Evolutionary conservation across 176 grass and related monocot genomes (phyloP).

Genomic region (Lolium perenne): DNA sequence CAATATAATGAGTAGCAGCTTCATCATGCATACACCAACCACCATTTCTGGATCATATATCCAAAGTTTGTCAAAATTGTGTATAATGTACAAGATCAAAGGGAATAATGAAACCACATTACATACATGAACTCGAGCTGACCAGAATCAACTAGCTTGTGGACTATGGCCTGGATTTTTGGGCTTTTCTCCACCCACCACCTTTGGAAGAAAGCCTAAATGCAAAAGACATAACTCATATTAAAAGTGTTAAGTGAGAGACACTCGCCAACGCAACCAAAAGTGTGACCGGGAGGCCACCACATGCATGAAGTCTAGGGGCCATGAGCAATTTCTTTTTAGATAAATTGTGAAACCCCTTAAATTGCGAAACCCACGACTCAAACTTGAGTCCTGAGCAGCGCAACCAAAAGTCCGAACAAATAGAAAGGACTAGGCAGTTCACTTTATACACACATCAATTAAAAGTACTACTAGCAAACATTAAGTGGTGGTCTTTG

Average conservation of each 20-base stretch:
- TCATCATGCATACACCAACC: slow-evolving; percentile 99
- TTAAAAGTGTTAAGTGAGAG: background rate
- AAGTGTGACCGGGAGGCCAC: too few relatives aligned
- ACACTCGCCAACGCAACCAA: too few relatives aligned
- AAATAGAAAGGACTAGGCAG: too few relatives aligned
- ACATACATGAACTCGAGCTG: slow-evolving; percentile 89
- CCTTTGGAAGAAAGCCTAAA: slow-evolving; percentile 95
- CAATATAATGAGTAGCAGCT: slow-evolving; percentile 88
- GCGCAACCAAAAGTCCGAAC: too few relatives aligned
- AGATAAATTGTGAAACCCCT: too few relatives aligned
- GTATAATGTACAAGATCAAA: slow-evolving; percentile 24
- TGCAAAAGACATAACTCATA: slow-evolving; percentile 31
- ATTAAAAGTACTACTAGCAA: too few relatives aligned
- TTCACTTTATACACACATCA: too few relatives aligned
- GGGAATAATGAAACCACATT: slow-evolving; percentile 23
- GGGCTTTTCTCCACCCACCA: slow-evolving; percentile 91
- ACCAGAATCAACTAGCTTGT: slow-evolving; percentile 69
- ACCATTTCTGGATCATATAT: slow-evolving; percentile 75
- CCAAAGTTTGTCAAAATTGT: slow-evolving; percentile 24
- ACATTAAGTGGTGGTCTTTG: too few relatives aligned
- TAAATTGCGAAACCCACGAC: too few relatives aligned
- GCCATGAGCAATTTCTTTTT: too few relatives aligned
- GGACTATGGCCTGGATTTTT: slow-evolving; percentile 59
- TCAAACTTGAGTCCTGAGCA: too few relatives aligned
- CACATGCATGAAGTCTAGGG: too few relatives aligned